These are phyloP conservation scores for Mortierella alpina DNA, from an alignment of 192 early-diverging fungal genomes.

Conservation along the genomic window DNA sequence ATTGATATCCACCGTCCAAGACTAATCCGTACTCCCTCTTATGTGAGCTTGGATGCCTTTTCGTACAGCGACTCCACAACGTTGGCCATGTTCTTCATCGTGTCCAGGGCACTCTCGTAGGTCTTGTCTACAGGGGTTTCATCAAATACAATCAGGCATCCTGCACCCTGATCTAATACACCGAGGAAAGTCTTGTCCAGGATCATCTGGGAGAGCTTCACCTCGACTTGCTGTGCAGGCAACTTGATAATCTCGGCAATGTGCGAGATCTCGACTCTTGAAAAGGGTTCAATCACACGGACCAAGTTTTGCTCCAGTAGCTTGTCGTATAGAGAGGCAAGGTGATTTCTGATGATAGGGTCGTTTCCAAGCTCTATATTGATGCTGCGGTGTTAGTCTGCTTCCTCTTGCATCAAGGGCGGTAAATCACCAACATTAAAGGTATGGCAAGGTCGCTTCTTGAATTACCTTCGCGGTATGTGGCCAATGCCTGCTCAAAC, in stretches of 20 bases:
- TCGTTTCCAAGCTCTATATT: slow-evolving; percentile 86
- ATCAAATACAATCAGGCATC: slow-evolving; percentile 95
- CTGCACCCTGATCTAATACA: slow-evolving; percentile 97
- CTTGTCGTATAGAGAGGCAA: slow-evolving; percentile 94
- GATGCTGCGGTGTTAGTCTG: background rate
- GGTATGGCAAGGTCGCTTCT: background rate
- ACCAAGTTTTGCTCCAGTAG: slow-evolving; percentile 97
- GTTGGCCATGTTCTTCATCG: slow-evolving; percentile 95
- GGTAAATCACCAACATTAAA: background rate
- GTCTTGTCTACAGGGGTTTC: slow-evolving; percentile 90
- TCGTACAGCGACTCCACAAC: slow-evolving; percentile 96
- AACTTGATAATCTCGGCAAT: slow-evolving; percentile 94
- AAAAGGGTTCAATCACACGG: slow-evolving; percentile 98
- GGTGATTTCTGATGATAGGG: slow-evolving; percentile 92
- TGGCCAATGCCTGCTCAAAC: slow-evolving; percentile 91
- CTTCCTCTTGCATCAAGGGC: too few relatives aligned
- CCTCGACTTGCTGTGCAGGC: slow-evolving; percentile 93
- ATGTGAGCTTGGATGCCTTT: slow-evolving; percentile 73
- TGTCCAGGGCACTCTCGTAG: slow-evolving; percentile 92
- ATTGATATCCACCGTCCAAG: background rate
- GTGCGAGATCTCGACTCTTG: slow-evolving; percentile 95
- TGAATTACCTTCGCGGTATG: slow-evolving; percentile 81
- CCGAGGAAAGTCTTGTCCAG: slow-evolving; percentile 96
- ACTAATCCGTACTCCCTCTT: background rate
- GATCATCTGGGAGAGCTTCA: slow-evolving; percentile 99